These are phyloP conservation scores for Triadica sebifera DNA, from an alignment of 345 rosid species.

Conservation along the genomic window DNA sequence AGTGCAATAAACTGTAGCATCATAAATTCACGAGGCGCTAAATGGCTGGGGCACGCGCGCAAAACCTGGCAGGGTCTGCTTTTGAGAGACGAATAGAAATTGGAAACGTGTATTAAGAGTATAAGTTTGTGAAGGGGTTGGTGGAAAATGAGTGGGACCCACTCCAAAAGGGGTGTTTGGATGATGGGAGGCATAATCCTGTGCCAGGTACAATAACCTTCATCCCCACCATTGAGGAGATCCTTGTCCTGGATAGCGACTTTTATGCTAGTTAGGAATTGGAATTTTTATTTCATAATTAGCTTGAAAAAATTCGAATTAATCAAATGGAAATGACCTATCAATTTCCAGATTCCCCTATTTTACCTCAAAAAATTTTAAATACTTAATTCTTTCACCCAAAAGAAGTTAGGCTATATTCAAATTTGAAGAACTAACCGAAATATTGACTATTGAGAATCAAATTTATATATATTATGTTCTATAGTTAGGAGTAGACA, in stretches of 20 bases:
- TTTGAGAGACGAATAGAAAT: not conserved
- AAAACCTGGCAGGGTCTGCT: conserved; percentile 13
- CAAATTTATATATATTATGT: no score
- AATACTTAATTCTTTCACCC: no score
- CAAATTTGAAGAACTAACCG: no score
- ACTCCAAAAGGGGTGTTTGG: conserved; percentile 24
- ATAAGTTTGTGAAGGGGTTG: not conserved
- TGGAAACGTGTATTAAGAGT: not conserved
- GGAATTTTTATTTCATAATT: no score
- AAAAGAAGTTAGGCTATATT: no score
- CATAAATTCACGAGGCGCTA: conserved; percentile 2
- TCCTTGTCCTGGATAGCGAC: conserved; percentile 18
- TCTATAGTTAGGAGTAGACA: no score
- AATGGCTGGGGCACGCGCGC: conserved; percentile 23
- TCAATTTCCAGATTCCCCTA: no score
- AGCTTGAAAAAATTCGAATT: no score
- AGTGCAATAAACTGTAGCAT: not conserved
- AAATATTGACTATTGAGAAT: no score
- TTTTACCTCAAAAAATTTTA: no score
- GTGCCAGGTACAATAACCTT: not conserved
- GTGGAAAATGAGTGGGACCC: conserved; percentile 12
- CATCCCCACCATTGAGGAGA: conserved; percentile 17
- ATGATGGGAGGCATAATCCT: conserved; percentile 19
- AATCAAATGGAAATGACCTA: no score
- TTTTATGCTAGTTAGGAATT: not conserved